Evolutionary conservation across 176 grass and related monocot species (phyloP), one percentile per base, ranked within the genome.

Genomic region (Musa itinerans): DNA sequence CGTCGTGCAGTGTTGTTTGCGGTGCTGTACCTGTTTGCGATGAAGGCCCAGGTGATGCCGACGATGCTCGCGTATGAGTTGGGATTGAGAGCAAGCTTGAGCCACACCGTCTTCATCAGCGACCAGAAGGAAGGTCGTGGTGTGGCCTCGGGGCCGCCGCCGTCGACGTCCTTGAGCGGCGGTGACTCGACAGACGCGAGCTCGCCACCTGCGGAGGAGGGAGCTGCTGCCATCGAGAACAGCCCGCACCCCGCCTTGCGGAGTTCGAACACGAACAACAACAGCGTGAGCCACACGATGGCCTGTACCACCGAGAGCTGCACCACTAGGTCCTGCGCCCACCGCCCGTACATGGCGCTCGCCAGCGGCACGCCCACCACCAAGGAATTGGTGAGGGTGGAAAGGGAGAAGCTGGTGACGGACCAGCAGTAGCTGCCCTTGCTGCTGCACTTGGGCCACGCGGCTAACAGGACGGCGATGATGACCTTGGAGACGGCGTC

Each of bases 321-420:
- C 69, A 98, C 90, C 68, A 98, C 11, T 56, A 98, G 83, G 55
- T 98, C 90, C 68, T 92, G 88, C 66, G 88, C 94, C 94, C 94
- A 98, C 64, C 81, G 76, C 29, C 94, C 94, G 76, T 98, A 98
- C 90, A 98, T 91, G 72, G 88, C 94, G 72, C 75, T 79, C 62
- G 87, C 74, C 62, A 98, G 88, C 73, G 94, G 94, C 68, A 89
- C 90, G 29, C 94, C 93, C 3, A 97, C 94, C 3, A 98, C 82
- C 43, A 98, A 86, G 52, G 90, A 90, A 83, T 98, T 98, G 82
- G 86, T 98, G 58, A 91, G 94, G 15, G 90, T 50, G 0, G 84
- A 86, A 17, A 90, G 85, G 7, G 88, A 90, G 88, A 88, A 88
- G 17, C 85, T 80, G 2, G 92, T 95, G 85, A 95, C 81, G 71